Conservation (phyloP, 176 grass and related monocot genomes). For the Alloteropsis semialata region DNA sequence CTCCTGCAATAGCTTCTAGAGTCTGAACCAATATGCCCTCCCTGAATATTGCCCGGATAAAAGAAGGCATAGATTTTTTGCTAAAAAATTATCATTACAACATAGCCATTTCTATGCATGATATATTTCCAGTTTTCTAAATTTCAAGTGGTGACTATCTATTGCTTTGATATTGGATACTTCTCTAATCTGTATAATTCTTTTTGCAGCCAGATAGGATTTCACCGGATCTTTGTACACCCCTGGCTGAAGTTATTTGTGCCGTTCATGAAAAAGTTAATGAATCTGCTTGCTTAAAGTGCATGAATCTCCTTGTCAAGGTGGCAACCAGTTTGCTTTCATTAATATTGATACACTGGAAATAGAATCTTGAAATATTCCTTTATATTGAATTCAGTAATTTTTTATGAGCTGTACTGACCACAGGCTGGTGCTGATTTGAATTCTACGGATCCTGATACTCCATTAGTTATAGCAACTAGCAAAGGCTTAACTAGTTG, state of each 20-base stretch:
- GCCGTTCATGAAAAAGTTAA: neutral
- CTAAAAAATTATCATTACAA: too few species aligned
- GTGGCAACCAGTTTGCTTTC: neutral
- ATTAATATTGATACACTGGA: neutral
- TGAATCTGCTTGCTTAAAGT: neutral
- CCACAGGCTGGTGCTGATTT: slow-evolving; percentile 17
- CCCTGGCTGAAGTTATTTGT: neutral
- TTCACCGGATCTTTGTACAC: neutral
- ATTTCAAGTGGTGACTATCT: neutral
- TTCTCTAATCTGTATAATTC: neutral
- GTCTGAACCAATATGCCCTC: too few species aligned
- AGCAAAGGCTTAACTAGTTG: neutral
- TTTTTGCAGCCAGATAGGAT: slow-evolving; percentile 4
- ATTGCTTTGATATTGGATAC: neutral
- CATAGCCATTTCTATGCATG: too few species aligned
- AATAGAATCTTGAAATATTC: neutral
- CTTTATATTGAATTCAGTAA: neutral
- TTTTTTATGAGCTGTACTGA: neutral
- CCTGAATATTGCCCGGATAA: too few species aligned
- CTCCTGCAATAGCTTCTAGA: too few species aligned
- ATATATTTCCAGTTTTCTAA: neutral
- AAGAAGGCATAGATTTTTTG: too few species aligned
- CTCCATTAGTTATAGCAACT: slow-evolving; percentile 33
- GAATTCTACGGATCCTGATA: slow-evolving; percentile 5
- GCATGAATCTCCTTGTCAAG: slow-evolving; percentile 16